phyloP scores from a whole-genome alignment of 345 rosid genomes.

The Hevea brasiliensis region DNA sequence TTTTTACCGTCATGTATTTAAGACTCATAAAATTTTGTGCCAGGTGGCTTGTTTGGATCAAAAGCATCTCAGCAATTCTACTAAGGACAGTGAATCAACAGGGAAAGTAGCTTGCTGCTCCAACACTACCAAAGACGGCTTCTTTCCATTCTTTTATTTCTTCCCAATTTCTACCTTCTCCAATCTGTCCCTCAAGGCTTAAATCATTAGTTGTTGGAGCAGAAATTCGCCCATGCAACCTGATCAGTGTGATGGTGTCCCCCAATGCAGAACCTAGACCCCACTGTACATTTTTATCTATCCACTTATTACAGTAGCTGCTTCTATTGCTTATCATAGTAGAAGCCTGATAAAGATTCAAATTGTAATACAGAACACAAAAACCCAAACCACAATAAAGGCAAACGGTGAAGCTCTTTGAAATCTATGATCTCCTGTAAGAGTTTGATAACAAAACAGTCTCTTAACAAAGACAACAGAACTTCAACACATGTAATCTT shows the following conservation, averaged over 20 bases:
- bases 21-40: no score
- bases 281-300: not conserved
- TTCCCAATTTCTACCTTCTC: no score
- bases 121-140: not conserved
- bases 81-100: no score
- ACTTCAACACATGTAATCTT: conserved; percentile 13
- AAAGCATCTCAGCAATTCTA: no score
- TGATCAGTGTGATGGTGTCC: not conserved
- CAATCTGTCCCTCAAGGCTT: no score
- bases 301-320: not conserved
- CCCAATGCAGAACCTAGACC: not conserved
- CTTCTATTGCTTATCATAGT: not conserved
- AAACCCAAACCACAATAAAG: conserved; percentile 12
- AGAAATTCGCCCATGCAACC: not conserved
- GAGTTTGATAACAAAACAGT: conserved; percentile 23
- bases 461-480: conserved; percentile 18
- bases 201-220: no score
- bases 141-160: not conserved
- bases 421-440: conserved; percentile 24
- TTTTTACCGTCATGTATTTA: no score
- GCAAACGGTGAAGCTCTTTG: conserved; percentile 13
- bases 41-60: no score
- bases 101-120: not conserved
- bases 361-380: conserved; percentile 8
- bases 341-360: not conserved